Base-by-base conservation (phyloP, 2,329 filamentous ascomycete species). In the Emmonsiellopsis sp. region DNA sequence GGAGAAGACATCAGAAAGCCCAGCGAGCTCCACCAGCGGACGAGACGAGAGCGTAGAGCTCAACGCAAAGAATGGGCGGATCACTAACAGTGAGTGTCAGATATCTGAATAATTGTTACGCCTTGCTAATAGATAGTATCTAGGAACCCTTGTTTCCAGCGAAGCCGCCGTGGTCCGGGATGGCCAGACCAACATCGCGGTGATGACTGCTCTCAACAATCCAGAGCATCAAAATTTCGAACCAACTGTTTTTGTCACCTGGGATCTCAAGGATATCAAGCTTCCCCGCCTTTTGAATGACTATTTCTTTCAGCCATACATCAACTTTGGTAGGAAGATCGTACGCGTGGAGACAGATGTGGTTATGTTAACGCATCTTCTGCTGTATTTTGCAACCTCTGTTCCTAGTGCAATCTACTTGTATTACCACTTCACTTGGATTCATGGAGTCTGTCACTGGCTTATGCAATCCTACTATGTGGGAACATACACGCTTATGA, bases 401-500 rank as follows among this genome's bases (percentile, higher is more conserved):
- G 68, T 91, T 0, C 85, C 86, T 1, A 88, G 84, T 58, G 86
- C 85, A 0, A 56, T 83, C 7, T 76, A 77, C 52, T 75, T 92
- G 10, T 87, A 81, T 68, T 74, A 77, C 60, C 72, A 76, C 62
- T 91, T 91, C 70, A 79, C 76, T 8, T 88, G 80, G 71, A 59
- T 79, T 38, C 87, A 90, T 67, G 87, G 79, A 8, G 60, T 87
- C 13, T 59, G 83, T 31, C 87, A 92, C 63, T 74, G 77, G 51
- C 62, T 79, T 8, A 82, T 89, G 75, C 82, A 86, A 61, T 70
- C 79, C 35, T 86, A 78, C 65, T 90, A 84, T 63, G 80, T 83
- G 51, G 87, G 87, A 7, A 76, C 83, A 1, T 92, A 89, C 70
- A 92, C 87, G 0, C 75, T 92, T 38, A 82, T 92, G 80, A 87